Evolutionary conservation across 139 green algal species (phyloP), one percentile per base, ranked within the genome.

Genomic region (Pleodorina starrii): DNA sequence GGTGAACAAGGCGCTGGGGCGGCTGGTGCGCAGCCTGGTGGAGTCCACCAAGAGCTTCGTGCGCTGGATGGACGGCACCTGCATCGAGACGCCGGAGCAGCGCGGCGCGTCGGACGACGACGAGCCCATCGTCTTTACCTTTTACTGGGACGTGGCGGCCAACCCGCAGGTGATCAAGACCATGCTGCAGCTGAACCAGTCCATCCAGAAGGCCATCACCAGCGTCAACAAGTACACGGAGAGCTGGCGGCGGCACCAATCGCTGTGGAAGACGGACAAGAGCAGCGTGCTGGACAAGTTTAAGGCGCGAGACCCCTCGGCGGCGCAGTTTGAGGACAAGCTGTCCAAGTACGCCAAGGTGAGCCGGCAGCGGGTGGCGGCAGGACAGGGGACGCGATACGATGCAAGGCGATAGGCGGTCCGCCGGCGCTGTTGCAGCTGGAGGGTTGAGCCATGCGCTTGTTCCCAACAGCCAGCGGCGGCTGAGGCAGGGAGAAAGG

Each of bases 11-110:
- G 75, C 95, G 44, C 84, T 98, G 51, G 90, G 88, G 1, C 91
- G 93, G 6, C 86, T 97, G 75, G 90, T 96, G 54, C 91, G 93
- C 80, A 95, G 92, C 78, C 63, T 97, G 82, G 94, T 96, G 23
- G 95, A 98, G 91, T 93, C 90, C 89, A 93, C 91, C 59, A 95
- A 96, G 88, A 77, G 93, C 2, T 98, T 99, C 92, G 92, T 97
- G 82, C 91, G 97, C 35, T 99, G 97, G 97, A 98, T 98, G 97
- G 96, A 98, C 89, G 95, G 96, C 75, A 97, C 96, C 14, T 99
- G 97, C 93, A 69, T 98, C 2, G 96, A 98, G 91, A 94, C 95
- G 17, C 95, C 95, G 2, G 92, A 96, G 80, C 93, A 97, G 89
- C 85, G 85, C 29, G 92, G 89, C 25, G 68, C 74, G 23, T 89